These are phyloP conservation scores for Geosmithia morbida DNA, from an alignment of 2,329 filamentous ascomycete species.

Conservation along the genomic window DNA sequence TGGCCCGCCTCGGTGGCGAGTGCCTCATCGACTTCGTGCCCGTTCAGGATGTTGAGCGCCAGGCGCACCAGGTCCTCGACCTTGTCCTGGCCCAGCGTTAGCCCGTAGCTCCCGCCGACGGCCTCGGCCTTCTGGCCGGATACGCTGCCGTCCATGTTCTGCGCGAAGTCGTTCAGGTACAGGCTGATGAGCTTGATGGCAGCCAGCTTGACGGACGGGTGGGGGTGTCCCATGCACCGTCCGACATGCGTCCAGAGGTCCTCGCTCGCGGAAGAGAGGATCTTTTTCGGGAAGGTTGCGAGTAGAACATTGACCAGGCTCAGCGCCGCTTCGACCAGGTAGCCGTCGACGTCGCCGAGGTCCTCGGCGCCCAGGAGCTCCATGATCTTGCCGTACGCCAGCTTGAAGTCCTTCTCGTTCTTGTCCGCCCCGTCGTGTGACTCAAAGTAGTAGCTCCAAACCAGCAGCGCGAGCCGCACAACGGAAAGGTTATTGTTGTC, in stretches of 20 bases:
- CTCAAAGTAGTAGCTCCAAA: constrained; percentile 74
- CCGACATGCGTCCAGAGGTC: constrained; percentile 60
- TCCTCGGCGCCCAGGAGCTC: constrained; percentile 40
- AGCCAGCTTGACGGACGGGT: constrained; percentile 62
- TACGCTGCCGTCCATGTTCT: constrained; percentile 33
- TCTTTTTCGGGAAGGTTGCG: constrained; percentile 46
- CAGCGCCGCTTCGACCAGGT: constrained; percentile 61
- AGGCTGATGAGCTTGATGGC: constrained; percentile 59
- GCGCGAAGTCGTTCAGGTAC: constrained; percentile 71
- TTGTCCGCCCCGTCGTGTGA: constrained; percentile 41
- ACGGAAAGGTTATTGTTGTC: constrained; percentile 57
- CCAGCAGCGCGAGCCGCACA: constrained; percentile 60
- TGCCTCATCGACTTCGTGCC: constrained; percentile 50
- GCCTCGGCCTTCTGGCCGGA: constrained; percentile 35
- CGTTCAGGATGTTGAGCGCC: constrained; percentile 40
- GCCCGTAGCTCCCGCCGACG: constrained; percentile 54
- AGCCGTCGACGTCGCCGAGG: constrained; percentile 42
- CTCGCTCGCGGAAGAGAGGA: constrained; percentile 44
- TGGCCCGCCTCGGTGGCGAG: constrained; percentile 69
- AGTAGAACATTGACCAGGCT: constrained; percentile 54
- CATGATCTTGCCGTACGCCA: constrained; percentile 41
- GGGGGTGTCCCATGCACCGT: constrained; percentile 55
- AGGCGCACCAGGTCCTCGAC: constrained; percentile 44
- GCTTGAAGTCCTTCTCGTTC: constrained; percentile 52
- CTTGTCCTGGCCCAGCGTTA: constrained; percentile 49